These are phyloP conservation scores for Candida mesenterica DNA, from an alignment of 1,139 yeast species.

Conservation along the genomic window DNA sequence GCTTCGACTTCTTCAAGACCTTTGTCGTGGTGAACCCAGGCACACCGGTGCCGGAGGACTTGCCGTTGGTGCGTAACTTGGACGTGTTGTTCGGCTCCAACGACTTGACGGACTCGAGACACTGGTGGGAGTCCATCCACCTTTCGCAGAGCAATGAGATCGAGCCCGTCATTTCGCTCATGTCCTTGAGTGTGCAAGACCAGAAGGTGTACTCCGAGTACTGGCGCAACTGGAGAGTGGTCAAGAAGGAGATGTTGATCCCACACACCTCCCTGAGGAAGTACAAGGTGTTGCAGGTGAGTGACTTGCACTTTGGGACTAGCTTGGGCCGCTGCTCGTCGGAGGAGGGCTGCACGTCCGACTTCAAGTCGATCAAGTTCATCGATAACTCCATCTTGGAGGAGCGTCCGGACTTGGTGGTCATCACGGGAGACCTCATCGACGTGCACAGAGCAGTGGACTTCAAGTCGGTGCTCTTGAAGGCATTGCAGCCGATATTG, in stretches of 20 bases:
- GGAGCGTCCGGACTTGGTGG: slow-evolving; percentile 37
- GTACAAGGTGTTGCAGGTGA: slow-evolving; percentile 37
- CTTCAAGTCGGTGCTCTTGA: slow-evolving; percentile 34
- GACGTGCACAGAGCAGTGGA: slow-evolving; percentile 27
- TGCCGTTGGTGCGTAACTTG: slow-evolving; percentile 20
- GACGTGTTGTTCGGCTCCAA: slow-evolving; percentile 28
- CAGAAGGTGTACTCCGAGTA: slow-evolving; percentile 6
- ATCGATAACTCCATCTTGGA: slow-evolving; percentile 23
- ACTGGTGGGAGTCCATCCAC: slow-evolving; percentile 11
- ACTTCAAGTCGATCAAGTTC: slow-evolving; percentile 30
- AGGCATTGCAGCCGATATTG: slow-evolving; percentile 37
- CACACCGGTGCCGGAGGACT: slow-evolving; percentile 10
- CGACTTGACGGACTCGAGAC: slow-evolving; percentile 20
- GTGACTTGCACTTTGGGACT: slow-evolving; percentile 43
- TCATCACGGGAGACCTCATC: slow-evolving; percentile 43
- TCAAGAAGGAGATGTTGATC: slow-evolving; percentile 6
- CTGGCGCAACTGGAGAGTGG: slow-evolving; percentile 7
- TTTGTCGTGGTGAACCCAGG: slow-evolving; percentile 11
- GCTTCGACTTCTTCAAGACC: slow-evolving; percentile 8
- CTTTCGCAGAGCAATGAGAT: slow-evolving; percentile 6
- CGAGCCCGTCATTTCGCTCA: slow-evolving; percentile 13
- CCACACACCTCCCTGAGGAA: slow-evolving; percentile 8
- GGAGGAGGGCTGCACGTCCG: slow-evolving; percentile 26
- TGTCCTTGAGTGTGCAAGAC: slow-evolving; percentile 10
- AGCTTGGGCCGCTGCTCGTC: slow-evolving; percentile 24